A percentile compares a stretch with the other conserved stretches of the same genome.
phyloP scores from a whole-genome alignment of 306 rosid species.

The Trifolium dubium region DNA sequence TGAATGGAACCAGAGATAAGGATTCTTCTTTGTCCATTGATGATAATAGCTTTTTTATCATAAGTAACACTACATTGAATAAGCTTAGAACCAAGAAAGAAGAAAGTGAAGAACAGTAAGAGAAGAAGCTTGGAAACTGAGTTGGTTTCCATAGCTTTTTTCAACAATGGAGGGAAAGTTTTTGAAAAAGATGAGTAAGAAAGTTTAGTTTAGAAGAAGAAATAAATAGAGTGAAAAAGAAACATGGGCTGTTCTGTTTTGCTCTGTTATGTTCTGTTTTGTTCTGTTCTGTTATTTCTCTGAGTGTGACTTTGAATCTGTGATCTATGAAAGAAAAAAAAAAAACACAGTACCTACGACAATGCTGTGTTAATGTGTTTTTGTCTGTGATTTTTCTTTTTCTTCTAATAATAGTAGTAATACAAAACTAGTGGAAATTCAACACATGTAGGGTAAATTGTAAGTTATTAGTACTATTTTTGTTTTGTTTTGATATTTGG shows the following conservation, averaged over 20 bases:
- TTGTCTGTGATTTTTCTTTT: conserved; percentile 24
- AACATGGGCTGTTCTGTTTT: conserved; percentile 2
- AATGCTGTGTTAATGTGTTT: conserved; percentile 14
- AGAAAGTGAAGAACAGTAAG: conserved; percentile 37
- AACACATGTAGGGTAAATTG: conserved; percentile 36
- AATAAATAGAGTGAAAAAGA: conserved; percentile 17
- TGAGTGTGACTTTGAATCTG: conserved; percentile 39
- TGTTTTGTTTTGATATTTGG: conserved; percentile 40
- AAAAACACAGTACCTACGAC: conserved; percentile 23
- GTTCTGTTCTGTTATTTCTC: not conserved
- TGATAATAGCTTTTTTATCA: conserved; percentile 86
- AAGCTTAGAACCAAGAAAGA: conserved; percentile 55
- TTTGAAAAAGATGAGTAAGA: conserved; percentile 17
- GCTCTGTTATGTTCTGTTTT: not conserved
- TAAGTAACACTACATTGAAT: conserved; percentile 70
- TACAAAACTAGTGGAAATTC: conserved; percentile 17
- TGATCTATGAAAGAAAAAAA: too few relatives aligned
- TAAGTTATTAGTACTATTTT: conserved; percentile 16
- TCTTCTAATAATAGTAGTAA: not conserved
- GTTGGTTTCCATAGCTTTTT: conserved; percentile 68
- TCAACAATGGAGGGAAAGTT: conserved; percentile 48
- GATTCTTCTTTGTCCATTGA: conserved; percentile 87
- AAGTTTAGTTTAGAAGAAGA: not conserved
- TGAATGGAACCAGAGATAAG: conserved; percentile 98
- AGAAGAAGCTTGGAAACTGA: conserved; percentile 72